phyloP scores from a whole-genome alignment of 2,329 filamentous ascomycete genomes.

The Myriosclerotinia curreyana region DNA sequence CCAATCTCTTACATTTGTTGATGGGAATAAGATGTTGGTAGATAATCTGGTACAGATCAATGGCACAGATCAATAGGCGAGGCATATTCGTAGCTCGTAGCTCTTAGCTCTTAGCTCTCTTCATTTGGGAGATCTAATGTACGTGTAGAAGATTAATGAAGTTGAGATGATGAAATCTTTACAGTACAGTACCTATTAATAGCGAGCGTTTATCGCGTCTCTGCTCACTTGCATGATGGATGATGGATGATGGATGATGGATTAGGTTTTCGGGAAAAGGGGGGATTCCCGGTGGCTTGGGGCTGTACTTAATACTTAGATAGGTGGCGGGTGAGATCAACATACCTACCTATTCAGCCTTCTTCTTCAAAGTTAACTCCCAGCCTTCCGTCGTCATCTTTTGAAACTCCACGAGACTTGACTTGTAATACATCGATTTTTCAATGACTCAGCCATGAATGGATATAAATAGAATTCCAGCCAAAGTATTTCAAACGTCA shows the following conservation, averaged over 20 bases:
- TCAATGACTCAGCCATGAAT: background rate
- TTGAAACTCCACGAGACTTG: background rate
- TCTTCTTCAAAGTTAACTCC: background rate
- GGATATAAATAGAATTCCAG: slow-evolving; percentile 16
- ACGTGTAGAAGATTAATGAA: background rate
- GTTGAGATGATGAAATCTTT: background rate
- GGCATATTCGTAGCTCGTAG: too few species aligned
- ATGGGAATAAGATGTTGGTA: background rate
- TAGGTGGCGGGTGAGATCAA: slow-evolving; percentile 6
- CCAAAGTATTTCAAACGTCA: slow-evolving; percentile 15
- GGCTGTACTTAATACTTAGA: too few species aligned
- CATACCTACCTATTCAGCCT: background rate
- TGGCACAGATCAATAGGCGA: too few species aligned
- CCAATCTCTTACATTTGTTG: slow-evolving; percentile 5
- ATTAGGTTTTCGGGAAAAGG: slow-evolving; percentile 1
- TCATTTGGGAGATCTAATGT: too few species aligned
- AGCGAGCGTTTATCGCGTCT: background rate
- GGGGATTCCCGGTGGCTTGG: background rate
- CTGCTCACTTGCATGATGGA: background rate
- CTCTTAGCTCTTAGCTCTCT: too few species aligned
- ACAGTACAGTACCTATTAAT: too few species aligned
- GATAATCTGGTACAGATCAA: background rate
- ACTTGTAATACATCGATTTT: background rate
- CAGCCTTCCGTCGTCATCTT: slow-evolving; percentile 3
- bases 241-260: too few species aligned